Conservation (phyloP, 371 early-diverging fungal genomes). For the Phascolomyces articulosus region DNA sequence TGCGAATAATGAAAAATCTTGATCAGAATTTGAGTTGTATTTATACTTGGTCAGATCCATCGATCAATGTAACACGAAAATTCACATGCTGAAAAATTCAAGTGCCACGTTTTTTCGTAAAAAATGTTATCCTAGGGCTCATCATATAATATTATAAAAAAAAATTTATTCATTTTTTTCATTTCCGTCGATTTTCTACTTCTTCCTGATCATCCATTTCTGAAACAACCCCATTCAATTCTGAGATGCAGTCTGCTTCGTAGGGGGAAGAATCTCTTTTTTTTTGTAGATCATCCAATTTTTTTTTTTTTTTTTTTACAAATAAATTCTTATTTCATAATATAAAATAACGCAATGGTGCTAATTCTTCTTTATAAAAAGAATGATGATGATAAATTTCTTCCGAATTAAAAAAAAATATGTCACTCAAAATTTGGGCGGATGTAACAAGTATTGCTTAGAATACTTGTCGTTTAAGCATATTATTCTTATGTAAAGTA, state of each 20-base stretch:
- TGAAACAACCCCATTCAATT: not conserved
- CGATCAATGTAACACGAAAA: not conserved
- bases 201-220: not conserved
- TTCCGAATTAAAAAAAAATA: too few species aligned
- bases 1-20: too few species aligned
- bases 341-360: too few species aligned
- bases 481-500: too few species aligned
- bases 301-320: too few species aligned
- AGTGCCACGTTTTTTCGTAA: not conserved
- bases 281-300: too few species aligned
- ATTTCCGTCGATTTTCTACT: not conserved
- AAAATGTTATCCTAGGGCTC: not conserved
- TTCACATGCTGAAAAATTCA: slow-evolving; percentile 4
- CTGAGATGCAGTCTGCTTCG: not conserved
- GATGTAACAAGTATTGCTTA: too few species aligned
- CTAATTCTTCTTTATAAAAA: too few species aligned
- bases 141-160: not conserved
- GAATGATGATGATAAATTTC: not conserved
- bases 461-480: too few species aligned
- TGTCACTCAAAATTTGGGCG: not conserved
- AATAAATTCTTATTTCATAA: too few species aligned
- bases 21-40: not conserved
- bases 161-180: not conserved
- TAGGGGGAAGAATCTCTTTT: too few species aligned
- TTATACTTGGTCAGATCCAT: not conserved